A percentile compares a stretch with the other conserved stretches of the same genome.
Conservation (phyloP, 352 stramenopile species). For the Phytopythium montanum region DNA sequence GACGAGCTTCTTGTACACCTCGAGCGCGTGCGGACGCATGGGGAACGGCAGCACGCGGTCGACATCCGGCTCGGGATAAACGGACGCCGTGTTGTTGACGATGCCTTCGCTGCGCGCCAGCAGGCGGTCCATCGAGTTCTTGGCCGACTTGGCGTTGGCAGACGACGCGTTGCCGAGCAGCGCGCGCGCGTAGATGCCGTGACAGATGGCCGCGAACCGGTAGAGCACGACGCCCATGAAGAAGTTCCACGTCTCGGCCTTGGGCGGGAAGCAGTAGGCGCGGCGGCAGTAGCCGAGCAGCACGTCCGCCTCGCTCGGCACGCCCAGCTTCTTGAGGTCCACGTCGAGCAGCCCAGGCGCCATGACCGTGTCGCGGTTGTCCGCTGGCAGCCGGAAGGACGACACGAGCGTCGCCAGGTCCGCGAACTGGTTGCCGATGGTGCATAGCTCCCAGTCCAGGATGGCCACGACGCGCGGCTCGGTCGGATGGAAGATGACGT, state of each 20-base stretch:
- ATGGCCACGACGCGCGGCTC: slow-evolving; percentile 79
- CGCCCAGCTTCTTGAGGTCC: slow-evolving; percentile 49
- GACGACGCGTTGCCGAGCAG: slow-evolving; percentile 79
- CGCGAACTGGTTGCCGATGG: slow-evolving; percentile 79
- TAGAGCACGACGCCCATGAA: slow-evolving; percentile 73
- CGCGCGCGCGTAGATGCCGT: slow-evolving; percentile 75
- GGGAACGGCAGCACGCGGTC: slow-evolving; percentile 66
- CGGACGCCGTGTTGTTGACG: slow-evolving; percentile 28
- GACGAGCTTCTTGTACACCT: slow-evolving; percentile 82
- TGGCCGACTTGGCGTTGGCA: slow-evolving; percentile 61
- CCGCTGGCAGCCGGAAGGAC: slow-evolving; percentile 40
- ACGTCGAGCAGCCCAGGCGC: slow-evolving; percentile 42
- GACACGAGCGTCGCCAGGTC: slow-evolving; percentile 74
- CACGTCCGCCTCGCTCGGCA: slow-evolving; percentile 58
- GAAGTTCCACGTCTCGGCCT: slow-evolving; percentile 61
- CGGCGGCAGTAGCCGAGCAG: slow-evolving; percentile 60
- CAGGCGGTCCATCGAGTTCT: slow-evolving; percentile 63
- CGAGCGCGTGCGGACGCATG: slow-evolving; percentile 68
- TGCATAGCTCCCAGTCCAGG: slow-evolving; percentile 88
- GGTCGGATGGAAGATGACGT: slow-evolving; percentile 84
- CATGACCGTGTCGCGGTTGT: slow-evolving; percentile 45
- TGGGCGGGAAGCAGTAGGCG: slow-evolving; percentile 44
- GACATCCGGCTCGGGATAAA: slow-evolving; percentile 45
- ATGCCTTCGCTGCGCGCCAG: slow-evolving; percentile 42
- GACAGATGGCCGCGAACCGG: slow-evolving; percentile 74